Evolutionary conservation across 352 stramenopile species (phyloP).

Genomic region (Pythium diclinum): DNA sequence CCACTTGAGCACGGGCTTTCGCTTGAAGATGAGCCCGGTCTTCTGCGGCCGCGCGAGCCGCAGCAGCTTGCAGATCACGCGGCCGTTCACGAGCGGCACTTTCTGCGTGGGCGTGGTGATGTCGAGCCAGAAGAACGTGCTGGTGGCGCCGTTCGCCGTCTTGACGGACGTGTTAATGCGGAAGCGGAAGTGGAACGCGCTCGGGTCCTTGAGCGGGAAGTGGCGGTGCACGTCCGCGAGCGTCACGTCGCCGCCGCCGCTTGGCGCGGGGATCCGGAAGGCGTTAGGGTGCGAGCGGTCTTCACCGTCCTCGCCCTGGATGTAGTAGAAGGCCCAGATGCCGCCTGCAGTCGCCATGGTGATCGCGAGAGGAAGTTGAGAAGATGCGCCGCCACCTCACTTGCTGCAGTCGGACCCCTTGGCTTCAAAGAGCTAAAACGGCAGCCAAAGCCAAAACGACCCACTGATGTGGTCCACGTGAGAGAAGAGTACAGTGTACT

Average conservation of each 20-base stretch:
- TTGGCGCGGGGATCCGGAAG: slow-evolving; percentile 50
- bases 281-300: slow-evolving; percentile 81
- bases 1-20: slow-evolving; percentile 73
- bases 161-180: slow-evolving; percentile 60
- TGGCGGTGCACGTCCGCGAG: slow-evolving; percentile 64
- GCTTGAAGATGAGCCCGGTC: slow-evolving; percentile 62
- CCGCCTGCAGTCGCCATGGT: slow-evolving; percentile 29
- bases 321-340: slow-evolving; percentile 86
- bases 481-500: not conserved
- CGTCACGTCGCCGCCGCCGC: slow-evolving; percentile 46
- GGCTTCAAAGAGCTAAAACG: slow-evolving; percentile 10
- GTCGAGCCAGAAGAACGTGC: slow-evolving; percentile 83
- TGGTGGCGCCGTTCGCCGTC: slow-evolving; percentile 30
- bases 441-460: slow-evolving; percentile 1
- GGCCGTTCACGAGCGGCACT: slow-evolving; percentile 69
- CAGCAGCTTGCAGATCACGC: slow-evolving; percentile 83
- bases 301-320: slow-evolving; percentile 84
- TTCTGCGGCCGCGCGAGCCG: slow-evolving; percentile 58
- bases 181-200: slow-evolving; percentile 82
- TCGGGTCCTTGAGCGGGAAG: slow-evolving; percentile 53
- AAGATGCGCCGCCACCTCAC: slow-evolving; percentile 2
- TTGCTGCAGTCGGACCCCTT: not conserved
- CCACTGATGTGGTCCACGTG: not conserved
- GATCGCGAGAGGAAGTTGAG: not conserved
- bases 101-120: slow-evolving; percentile 50